Conservation (phyloP, 2,329 filamentous ascomycete genomes). For the Aspergillus neoniger region DNA sequence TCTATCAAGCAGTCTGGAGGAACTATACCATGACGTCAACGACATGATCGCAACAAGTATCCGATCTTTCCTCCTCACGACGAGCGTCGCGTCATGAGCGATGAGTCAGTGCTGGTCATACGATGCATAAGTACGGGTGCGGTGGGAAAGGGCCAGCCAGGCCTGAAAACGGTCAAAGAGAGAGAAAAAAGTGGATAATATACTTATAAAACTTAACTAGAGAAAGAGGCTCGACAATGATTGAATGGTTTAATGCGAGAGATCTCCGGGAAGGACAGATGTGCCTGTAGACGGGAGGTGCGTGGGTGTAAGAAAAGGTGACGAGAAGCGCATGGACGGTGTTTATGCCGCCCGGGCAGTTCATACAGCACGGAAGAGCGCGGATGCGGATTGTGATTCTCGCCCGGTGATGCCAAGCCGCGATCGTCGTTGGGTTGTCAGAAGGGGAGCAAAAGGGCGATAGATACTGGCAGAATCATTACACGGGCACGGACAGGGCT, state of each 20-base stretch:
- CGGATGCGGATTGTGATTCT: slow-evolving; percentile 15
- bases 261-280: not conserved
- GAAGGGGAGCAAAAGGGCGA: slow-evolving; percentile 12
- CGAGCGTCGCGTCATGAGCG: not conserved
- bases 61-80: not conserved
- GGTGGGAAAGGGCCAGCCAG: not conserved
- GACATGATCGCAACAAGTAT: not conserved
- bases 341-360: slow-evolving; percentile 4
- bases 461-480: not conserved
- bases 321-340: not conserved
- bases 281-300: not conserved
- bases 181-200: no score
- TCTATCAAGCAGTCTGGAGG: not conserved
- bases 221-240: not conserved
- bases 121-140: not conserved
- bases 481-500: slow-evolving; percentile 7
- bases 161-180: not conserved
- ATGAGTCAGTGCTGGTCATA: slow-evolving; percentile 4
- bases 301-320: not conserved
- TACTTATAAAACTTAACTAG: not conserved
- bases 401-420: slow-evolving; percentile 8
- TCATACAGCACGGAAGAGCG: slow-evolving; percentile 17
- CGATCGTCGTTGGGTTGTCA: slow-evolving; percentile 22
- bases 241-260: not conserved
- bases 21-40: not conserved